These are phyloP conservation scores for Pseudopyricularia cyperi DNA, from an alignment of 2,329 filamentous ascomycete genomes.

Conservation along the genomic window DNA sequence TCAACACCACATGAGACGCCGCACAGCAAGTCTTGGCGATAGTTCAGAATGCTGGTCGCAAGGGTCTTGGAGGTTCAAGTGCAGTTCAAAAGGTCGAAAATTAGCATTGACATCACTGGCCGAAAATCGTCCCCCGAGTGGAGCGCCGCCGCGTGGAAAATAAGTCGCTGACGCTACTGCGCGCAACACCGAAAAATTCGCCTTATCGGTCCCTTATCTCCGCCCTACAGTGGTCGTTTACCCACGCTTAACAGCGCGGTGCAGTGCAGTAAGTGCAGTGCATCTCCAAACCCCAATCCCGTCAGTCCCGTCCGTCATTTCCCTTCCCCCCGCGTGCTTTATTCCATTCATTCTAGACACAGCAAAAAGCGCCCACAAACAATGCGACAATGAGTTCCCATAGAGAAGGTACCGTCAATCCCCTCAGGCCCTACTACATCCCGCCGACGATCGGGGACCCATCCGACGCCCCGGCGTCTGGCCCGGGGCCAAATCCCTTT, in stretches of 20 bases:
- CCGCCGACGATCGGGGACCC: constrained; percentile 41
- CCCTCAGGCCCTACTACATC: constrained; percentile 58
- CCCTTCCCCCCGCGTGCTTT: too few relatives aligned
- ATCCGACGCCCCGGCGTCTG: constrained; percentile 19
- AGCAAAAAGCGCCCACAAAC: neutral
- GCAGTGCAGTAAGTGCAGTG: too few relatives aligned
- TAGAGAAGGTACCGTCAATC: constrained; percentile 38
- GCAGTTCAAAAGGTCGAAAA: neutral
- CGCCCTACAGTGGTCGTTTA: neutral
- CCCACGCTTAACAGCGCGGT: too few relatives aligned
- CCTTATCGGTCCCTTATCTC: neutral
- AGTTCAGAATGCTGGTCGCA: neutral
- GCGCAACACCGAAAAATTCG: neutral
- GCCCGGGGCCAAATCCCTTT: constrained; percentile 30
- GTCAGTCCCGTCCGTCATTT: neutral
- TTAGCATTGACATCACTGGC: neutral
- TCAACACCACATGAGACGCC: neutral
- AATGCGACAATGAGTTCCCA: constrained; percentile 28
- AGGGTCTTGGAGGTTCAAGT: neutral
- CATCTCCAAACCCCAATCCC: neutral
- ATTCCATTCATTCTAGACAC: neutral
- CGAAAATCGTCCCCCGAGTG: neutral
- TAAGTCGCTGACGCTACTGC: neutral
- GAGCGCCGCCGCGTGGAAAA: neutral
- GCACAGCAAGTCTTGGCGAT: neutral